Evolutionary conservation across 2,329 filamentous ascomycete species (phyloP).

Genomic region (Pseudopyricularia javanii): DNA sequence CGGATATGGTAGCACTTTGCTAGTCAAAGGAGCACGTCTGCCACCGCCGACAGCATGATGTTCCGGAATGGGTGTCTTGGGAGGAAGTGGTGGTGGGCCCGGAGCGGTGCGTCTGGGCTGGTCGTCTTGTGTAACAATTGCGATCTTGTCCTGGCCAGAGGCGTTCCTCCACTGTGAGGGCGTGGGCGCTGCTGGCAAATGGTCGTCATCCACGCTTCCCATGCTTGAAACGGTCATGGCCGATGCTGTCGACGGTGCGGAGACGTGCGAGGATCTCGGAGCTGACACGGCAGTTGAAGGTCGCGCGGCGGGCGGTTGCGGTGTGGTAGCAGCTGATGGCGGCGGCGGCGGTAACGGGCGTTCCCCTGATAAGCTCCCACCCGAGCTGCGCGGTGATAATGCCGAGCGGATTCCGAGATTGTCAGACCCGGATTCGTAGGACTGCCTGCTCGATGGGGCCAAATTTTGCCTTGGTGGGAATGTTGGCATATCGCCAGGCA

Average conservation of each 20-base stretch:
- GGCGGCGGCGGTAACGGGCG: conserved; percentile 16
- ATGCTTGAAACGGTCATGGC: conserved; percentile 6
- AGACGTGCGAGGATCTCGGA: conserved; percentile 11
- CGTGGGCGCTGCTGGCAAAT: conserved; percentile 43
- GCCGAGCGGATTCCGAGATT: conserved; percentile 27
- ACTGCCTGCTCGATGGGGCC: conserved; percentile 34
- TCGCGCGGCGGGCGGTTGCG: conserved; percentile 16
- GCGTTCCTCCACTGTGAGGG: conserved; percentile 44
- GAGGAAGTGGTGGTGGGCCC: conserved; percentile 58
- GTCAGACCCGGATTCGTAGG: conserved; percentile 45
- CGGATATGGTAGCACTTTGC: conserved; percentile 57
- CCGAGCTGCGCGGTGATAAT: conserved; percentile 37
- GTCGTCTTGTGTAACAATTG: conserved; percentile 48
- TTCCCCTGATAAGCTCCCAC: conserved; percentile 26
- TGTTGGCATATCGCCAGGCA: conserved; percentile 42
- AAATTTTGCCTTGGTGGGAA: conserved; percentile 15
- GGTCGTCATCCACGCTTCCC: conserved; percentile 20
- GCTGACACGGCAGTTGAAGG: conserved; percentile 15
- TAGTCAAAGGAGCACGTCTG: conserved; percentile 14
- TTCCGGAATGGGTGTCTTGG: conserved; percentile 62
- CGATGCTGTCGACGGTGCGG: background rate
- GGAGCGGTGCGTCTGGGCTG: conserved; percentile 28
- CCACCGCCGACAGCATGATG: conserved; percentile 19
- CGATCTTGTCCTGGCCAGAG: conserved; percentile 56
- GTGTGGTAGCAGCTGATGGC: conserved; percentile 15